Evolutionary conservation across 345 rosid genomes (phyloP).

Genomic region (Brassica carinata): DNA sequence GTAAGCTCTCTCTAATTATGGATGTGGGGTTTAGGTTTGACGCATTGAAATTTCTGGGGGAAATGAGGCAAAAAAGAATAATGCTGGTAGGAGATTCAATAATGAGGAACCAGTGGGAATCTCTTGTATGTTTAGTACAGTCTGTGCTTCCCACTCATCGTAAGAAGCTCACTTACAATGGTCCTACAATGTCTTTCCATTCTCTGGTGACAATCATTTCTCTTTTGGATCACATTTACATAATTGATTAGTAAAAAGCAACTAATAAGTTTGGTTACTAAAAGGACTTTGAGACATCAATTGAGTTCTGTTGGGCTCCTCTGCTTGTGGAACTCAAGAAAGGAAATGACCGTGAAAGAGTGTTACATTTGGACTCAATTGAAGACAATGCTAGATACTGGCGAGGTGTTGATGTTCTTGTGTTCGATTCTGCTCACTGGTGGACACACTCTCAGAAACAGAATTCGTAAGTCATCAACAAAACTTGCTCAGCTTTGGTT

Average conservation of each 20-base stretch:
- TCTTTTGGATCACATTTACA: conserved; percentile 16
- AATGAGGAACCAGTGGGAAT: conserved; percentile 98
- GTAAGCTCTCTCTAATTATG: not conserved
- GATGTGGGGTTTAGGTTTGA: conserved; percentile 59
- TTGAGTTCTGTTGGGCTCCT: conserved; percentile 95
- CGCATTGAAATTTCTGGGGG: conserved; percentile 77
- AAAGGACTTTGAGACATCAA: conserved; percentile 78
- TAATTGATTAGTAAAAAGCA: conserved; percentile 3
- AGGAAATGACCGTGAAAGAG: conserved; percentile 56
- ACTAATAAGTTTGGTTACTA: not conserved
- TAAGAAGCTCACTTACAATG: conserved; percentile 69
- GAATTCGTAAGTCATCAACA: conserved; percentile 31
- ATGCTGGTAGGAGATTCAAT: conserved; percentile 96
- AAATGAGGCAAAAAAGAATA: conserved; percentile 80
- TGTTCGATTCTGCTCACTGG: conserved; percentile 98
- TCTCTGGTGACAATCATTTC: conserved; percentile 55
- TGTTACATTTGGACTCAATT: conserved; percentile 80
- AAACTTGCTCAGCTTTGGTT: not conserved
- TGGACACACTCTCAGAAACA: conserved; percentile 86
- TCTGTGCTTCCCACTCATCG: conserved; percentile 74
- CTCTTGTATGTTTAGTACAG: conserved; percentile 89
- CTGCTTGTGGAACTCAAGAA: conserved; percentile 80
- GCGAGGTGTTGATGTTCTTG: conserved; percentile 82
- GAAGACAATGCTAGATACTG: conserved; percentile 93
- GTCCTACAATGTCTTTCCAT: conserved; percentile 87